Conservation (phyloP, 1,284 basidiomycete genomes). For the Caloboletus inedulis region DNA sequence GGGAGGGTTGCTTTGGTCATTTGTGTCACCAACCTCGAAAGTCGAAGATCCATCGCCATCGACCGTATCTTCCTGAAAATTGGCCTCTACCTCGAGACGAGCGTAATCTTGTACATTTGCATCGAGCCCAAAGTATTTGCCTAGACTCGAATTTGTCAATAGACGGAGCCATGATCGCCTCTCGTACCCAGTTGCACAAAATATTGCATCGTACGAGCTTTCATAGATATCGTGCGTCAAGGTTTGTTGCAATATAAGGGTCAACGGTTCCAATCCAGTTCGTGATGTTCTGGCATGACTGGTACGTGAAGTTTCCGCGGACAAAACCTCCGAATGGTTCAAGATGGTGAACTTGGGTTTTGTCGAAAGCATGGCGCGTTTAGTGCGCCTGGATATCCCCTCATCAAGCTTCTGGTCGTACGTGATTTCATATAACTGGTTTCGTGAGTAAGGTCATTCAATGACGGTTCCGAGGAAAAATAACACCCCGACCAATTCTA, state of each 20-base stretch:
- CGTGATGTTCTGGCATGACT: conserved; percentile 4
- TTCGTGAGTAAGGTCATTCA: background rate
- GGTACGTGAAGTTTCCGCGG: conserved; percentile 27
- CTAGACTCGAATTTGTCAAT: conserved; percentile 43
- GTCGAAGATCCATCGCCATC: background rate
- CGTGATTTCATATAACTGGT: conserved; percentile 50
- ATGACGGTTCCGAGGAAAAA: background rate
- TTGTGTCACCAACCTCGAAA: conserved; percentile 1
- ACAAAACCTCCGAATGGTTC: conserved; percentile 40
- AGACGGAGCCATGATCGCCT: conserved; percentile 49
- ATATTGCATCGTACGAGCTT: conserved; percentile 47
- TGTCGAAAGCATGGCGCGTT: conserved; percentile 11
- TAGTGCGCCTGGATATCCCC: conserved; percentile 38
- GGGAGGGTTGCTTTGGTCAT: conserved; percentile 8
- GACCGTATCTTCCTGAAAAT: background rate
- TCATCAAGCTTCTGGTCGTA: conserved; percentile 55
- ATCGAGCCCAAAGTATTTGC: conserved; percentile 41
- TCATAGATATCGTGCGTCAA: conserved; percentile 34
- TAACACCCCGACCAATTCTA: conserved; percentile 39
- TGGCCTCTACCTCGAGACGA: conserved; percentile 18
- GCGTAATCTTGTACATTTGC: conserved; percentile 11
- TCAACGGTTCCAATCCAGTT: conserved; percentile 23
- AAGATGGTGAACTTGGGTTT: conserved; percentile 38
- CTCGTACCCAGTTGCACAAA: conserved; percentile 59
- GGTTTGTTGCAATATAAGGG: conserved; percentile 39